Conservation (phyloP, 2,329 filamentous ascomycete genomes). For the Leptographium lundbergii region DNA sequence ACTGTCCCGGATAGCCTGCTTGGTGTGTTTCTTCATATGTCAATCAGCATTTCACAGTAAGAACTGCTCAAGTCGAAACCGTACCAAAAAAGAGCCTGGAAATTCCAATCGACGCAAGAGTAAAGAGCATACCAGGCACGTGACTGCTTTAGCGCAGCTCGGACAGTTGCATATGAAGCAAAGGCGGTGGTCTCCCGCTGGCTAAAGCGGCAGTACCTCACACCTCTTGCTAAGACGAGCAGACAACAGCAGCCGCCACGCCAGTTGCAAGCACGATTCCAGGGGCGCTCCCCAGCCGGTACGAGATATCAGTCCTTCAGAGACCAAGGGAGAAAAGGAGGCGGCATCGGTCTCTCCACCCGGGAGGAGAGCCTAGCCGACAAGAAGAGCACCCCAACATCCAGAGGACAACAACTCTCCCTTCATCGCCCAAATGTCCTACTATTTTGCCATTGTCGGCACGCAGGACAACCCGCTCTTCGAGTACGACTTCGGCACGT, state of each 20-base stretch:
- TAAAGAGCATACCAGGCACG: background rate
- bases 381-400: background rate
- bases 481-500: conserved; percentile 93
- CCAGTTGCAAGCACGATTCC: background rate
- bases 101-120: too few species aligned
- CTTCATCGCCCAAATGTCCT: conserved; percentile 57
- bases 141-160: background rate
- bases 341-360: background rate
- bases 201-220: background rate
- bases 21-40: too few species aligned
- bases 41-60: too few species aligned
- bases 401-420: background rate
- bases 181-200: background rate
- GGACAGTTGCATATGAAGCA: background rate
- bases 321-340: background rate
- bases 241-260: background rate
- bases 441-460: conserved; percentile 96
- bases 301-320: background rate
- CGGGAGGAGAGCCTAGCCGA: background rate
- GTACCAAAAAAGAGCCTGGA: too few species aligned
- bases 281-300: background rate
- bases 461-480: conserved; percentile 94
- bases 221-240: background rate
- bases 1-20: too few species aligned
- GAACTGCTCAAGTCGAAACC: too few species aligned